Evolutionary conservation across 768 basidiomycete genomes (phyloP), one percentile per base, ranked within the genome.

Genomic region (Leccinum variicolor): DNA sequence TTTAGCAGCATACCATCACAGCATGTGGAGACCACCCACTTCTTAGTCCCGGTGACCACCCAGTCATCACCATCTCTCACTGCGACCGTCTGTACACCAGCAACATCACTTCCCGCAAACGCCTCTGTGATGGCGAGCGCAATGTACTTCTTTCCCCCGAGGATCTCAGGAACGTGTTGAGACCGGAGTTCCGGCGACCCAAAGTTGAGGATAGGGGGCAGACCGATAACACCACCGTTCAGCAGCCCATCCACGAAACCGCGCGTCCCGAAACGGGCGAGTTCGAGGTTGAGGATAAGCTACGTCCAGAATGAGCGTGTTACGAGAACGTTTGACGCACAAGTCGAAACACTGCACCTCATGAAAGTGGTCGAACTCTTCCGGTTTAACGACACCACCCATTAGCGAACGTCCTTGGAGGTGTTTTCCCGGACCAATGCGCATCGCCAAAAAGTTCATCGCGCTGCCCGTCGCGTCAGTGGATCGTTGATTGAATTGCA

Each of bases 321-420:
- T 14, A 8, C 26, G 11, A 46, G 31, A n/a, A 13, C n/a, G 13
- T 6, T 5, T 6, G 1, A n/a, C 9, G 17, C 23, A 2, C 46
- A 33, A 39, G 14, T 25, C 25, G 31, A n/a, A 50, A 50, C 49
- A 59, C 64, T 11, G 59, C 55, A 87, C 89, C 78, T 92, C 95
- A 66, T 97, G 89, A 80, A 98, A 98, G 67, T 95, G 94, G 71
- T 97, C 92, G 65, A 90, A 98, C 57, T 89, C 84, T 68, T 95
- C 92, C 6, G 92, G 87, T 61, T 83, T 84, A 43, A 95, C 86
- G 25, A 87, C 67, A 4, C 93, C 95, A 53, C 82, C 84, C 81
- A 94, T 87, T 25, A 98, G 76, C 31, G 78, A 82, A 21, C 84
- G 78, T 7, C 95, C 95, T 69, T 90, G 81, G 23, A 98, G 78